Conservation (phyloP, 2,329 filamentous ascomycete species). For the Acrocalymma vagum region DNA sequence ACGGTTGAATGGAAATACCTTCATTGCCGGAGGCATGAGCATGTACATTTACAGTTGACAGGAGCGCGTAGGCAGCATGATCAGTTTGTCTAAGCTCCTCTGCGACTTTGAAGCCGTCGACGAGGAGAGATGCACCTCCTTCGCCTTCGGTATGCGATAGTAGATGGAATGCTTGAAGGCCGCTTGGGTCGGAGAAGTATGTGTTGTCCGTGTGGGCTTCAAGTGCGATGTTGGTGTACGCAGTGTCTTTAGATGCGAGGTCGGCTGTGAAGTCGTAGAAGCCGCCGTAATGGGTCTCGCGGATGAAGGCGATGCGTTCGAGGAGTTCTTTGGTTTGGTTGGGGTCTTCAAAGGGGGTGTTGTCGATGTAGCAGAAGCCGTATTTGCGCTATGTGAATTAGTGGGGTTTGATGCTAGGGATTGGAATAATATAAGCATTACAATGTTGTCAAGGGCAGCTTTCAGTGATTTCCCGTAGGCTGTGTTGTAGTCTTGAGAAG, state of each 20-base stretch:
- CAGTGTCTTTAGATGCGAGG: conserved; percentile 85
- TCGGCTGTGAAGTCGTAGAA: conserved; percentile 92
- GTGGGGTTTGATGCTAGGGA: too few species aligned
- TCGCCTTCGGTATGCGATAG: conserved; percentile 76
- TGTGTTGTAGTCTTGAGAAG: conserved; percentile 69
- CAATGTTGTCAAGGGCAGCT: conserved; percentile 71
- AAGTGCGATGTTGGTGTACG: conserved; percentile 86
- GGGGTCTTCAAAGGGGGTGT: conserved; percentile 61
- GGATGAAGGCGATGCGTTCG: conserved; percentile 83
- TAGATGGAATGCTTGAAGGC: conserved; percentile 91
- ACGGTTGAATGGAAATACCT: conserved; percentile 80
- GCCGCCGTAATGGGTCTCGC: conserved; percentile 87
- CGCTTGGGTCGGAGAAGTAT: conserved; percentile 92
- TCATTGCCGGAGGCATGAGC: conserved; percentile 89
- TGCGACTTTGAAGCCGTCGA: conserved; percentile 86
- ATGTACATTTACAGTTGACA: conserved; percentile 68
- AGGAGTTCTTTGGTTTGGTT: conserved; percentile 79
- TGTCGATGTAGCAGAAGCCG: conserved; percentile 81
- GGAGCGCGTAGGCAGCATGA: conserved; percentile 63
- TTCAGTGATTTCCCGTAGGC: too few species aligned
- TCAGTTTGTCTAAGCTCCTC: conserved; percentile 64
- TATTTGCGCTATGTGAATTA: conserved; percentile 62
- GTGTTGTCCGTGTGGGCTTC: conserved; percentile 92
- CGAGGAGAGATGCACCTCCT: conserved; percentile 82
- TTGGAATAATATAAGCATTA: conserved; percentile 42